Evolutionary conservation across 306 rosid species (phyloP).

Genomic region (Mucuna pruriens): DNA sequence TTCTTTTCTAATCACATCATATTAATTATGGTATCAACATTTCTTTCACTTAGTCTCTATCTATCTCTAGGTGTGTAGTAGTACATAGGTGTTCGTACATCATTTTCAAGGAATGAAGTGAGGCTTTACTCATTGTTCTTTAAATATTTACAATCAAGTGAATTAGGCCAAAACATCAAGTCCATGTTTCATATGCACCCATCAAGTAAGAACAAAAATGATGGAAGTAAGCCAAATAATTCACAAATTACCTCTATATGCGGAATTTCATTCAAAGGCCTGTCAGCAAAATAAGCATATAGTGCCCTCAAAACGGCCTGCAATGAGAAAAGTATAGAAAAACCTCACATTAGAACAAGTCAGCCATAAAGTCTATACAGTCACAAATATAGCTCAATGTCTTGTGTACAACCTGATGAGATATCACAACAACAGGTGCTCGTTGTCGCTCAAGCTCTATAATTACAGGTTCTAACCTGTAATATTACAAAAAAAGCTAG

Average conservation of each 20-base stretch:
- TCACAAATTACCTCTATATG: slow-evolving; percentile 79
- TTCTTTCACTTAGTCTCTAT: too few species aligned
- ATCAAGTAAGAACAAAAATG: background rate
- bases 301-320: slow-evolving; percentile 99
- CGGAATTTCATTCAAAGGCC: slow-evolving; percentile 94
- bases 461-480: slow-evolving; percentile 98
- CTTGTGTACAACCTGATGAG: slow-evolving; percentile 77
- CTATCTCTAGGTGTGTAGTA: background rate
- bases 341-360: slow-evolving; percentile 32
- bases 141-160: background rate
- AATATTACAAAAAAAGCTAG: slow-evolving; percentile 10
- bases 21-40: too few species aligned
- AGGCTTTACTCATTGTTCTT: background rate
- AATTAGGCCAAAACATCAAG: slow-evolving; percentile 18
- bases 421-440: slow-evolving; percentile 96
- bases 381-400: slow-evolving; percentile 21
- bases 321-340: slow-evolving; percentile 27
- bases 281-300: slow-evolving; percentile 96
- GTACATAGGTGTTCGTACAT: background rate
- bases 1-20: too few species aligned
- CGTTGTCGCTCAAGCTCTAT: slow-evolving; percentile 98
- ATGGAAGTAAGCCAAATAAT: slow-evolving; percentile 4
- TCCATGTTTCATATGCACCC: background rate
- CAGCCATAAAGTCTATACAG: slow-evolving; percentile 9
- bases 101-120: background rate